Percentiles rank a stretch among this genome's conserved stretches.
Evolutionary conservation across 805 yeast species (phyloP).

Genomic region (Grigorovia humatica): DNA sequence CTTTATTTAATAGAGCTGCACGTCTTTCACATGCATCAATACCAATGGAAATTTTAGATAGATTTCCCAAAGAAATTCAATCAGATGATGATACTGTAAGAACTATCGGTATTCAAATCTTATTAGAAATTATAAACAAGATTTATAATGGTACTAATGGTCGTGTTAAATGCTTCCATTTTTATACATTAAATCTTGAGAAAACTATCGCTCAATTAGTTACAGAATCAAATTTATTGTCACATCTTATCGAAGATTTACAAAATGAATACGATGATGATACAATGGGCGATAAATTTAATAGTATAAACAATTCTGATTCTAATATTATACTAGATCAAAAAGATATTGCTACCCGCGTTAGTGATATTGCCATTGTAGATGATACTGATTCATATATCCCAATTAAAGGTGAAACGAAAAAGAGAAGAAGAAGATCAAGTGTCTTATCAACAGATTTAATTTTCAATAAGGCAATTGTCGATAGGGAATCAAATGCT

Average conservation of each 20-base stretch:
- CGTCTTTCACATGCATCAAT: conserved; percentile 78
- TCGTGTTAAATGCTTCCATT: conserved; percentile 74
- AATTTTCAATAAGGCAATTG: conserved; percentile 33
- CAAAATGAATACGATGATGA: conserved; percentile 5
- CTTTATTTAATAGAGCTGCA: conserved; percentile 78
- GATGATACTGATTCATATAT: conserved; percentile 11
- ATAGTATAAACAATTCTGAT: background rate
- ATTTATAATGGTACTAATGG: conserved; percentile 45
- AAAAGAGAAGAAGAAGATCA: conserved; percentile 27
- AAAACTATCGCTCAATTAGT: conserved; percentile 83
- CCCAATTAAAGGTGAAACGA: conserved; percentile 5
- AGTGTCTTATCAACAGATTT: conserved; percentile 21
- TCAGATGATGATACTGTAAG: conserved; percentile 76
- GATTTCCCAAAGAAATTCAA: conserved; percentile 44
- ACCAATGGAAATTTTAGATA: conserved; percentile 44
- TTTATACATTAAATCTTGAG: conserved; percentile 86
- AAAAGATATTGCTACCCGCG: conserved; percentile 20
- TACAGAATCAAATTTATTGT: conserved; percentile 46
- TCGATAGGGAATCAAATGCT: conserved; percentile 7
- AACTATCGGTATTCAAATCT: conserved; percentile 66
- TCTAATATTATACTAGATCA: conserved; percentile 10
- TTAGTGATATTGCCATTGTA: conserved; percentile 27
- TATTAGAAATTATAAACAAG: conserved; percentile 51
- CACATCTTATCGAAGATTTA: conserved; percentile 34
- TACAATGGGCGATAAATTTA: background rate